A percentile compares a stretch with the other conserved stretches of the same genome.
These are phyloP conservation scores for Penicillium sp. DNA, from an alignment of 2,329 filamentous ascomycete species.

Conservation along the genomic window DNA sequence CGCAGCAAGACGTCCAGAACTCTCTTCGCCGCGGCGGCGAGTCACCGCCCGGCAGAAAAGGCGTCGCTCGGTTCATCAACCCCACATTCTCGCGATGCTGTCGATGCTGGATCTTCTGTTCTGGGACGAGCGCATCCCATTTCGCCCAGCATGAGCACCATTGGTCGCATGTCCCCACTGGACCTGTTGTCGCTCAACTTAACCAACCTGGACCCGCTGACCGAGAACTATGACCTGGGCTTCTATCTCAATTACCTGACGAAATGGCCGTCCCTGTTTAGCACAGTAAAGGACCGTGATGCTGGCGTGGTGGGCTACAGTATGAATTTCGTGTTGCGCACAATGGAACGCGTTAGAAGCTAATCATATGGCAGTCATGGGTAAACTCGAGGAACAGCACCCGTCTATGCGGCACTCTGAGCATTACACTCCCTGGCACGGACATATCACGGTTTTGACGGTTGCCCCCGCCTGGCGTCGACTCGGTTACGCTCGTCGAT, in stretches of 20 bases:
- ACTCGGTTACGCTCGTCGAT: constrained; percentile 78
- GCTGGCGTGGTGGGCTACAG: constrained; percentile 95
- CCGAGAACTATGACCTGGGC: constrained; percentile 93
- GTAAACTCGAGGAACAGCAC: constrained; percentile 87
- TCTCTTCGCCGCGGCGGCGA: too few relatives aligned
- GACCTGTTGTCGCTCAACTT: constrained; percentile 89
- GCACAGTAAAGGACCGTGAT: constrained; percentile 78
- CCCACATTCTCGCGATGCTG: constrained; percentile 28
- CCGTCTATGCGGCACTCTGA: constrained; percentile 69
- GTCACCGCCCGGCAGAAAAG: constrained; percentile 23
- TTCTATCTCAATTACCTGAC: constrained; percentile 97
- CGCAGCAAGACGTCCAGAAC: too few relatives aligned
- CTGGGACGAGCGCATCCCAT: too few relatives aligned
- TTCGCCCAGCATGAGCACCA: constrained; percentile 66
- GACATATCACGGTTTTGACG: constrained; percentile 93
- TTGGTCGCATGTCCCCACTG: constrained; percentile 77
- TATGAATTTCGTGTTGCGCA: constrained; percentile 41
- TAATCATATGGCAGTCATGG: constrained; percentile 67
- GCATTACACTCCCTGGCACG: constrained; percentile 99
- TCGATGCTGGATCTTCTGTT: too few relatives aligned
- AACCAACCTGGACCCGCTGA: constrained; percentile 92
- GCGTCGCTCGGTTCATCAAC: constrained; percentile 6
- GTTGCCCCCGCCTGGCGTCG: constrained; percentile 83
- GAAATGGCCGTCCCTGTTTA: constrained; percentile 93
- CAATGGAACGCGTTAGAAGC: not conserved